Evolutionary conservation across 306 rosid species (phyloP), one percentile per base, ranked within the genome.

Genomic region (Vigna mungo): DNA sequence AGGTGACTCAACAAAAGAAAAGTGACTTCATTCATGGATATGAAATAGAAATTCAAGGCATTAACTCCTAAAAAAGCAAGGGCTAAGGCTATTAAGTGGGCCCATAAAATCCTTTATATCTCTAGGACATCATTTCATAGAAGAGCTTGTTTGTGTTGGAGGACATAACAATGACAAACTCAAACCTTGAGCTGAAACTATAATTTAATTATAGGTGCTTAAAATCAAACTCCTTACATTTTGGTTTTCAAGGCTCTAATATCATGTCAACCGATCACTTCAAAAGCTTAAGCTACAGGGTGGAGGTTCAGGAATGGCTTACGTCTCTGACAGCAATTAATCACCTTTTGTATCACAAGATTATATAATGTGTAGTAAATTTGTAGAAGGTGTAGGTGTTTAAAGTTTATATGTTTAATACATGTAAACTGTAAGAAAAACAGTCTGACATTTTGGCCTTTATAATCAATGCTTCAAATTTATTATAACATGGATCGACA

Each of bases 1-100:
- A 49, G 76, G 63, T 23, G 27, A 30, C 20, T 49, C 72, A 65
- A 72, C 52, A 62, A 68, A 75, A 49, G 54, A 73, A 20, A 51
- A 64, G 43, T 17, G 27, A 18, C 32, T 6, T 41, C 12, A 36
- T 36, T 36, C 13, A 53, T 27, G 14, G 14, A 30, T 52, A 44
- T 27, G 13, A 48, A 79, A 65, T 53, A 53, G 44, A 34, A 54
- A 67, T 13, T 64, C 36, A 25, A 32, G 46, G 53, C 43, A 34
- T 56, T 21, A 67, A 67, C 21, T 27, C 11, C 15, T 14, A 58
- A 58, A 27, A 74, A 16, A 39, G 17, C 53, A 32, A 49, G 30
- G 27, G 12, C 62, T 75, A 46, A 17, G 8, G 58, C 75, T 34
- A 32, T 36, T 36, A 53, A 39, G 43, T 53, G 37, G 16, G 52